These are phyloP conservation scores for Rhodotorula sp. DNA, from an alignment of 1,284 basidiomycete species.

Conservation along the genomic window DNA sequence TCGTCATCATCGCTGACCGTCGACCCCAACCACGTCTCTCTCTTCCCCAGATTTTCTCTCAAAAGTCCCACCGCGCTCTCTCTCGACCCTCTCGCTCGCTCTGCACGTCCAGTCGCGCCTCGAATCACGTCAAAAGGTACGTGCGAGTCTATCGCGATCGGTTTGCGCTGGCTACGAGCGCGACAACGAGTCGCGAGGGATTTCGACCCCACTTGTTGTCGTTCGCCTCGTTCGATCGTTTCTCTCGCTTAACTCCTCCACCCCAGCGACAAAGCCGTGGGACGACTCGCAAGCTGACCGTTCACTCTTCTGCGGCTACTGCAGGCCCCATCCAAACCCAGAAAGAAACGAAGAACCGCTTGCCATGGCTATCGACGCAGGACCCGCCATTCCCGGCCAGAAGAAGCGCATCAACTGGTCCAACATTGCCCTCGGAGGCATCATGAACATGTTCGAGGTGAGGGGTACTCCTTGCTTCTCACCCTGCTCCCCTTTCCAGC, in stretches of 20 bases:
- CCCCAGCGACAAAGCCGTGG: too few species aligned
- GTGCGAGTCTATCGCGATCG: neutral
- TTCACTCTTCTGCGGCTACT: too few species aligned
- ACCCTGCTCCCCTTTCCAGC: neutral
- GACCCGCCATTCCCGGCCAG: slow-evolving; percentile 62
- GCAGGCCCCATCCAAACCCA: neutral
- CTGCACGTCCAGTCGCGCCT: neutral
- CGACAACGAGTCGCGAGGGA: neutral
- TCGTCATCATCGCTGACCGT: neutral
- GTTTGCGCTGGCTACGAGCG: neutral
- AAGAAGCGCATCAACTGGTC: slow-evolving; percentile 92
- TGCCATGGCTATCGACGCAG: slow-evolving; percentile 20
- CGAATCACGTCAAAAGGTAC: neutral
- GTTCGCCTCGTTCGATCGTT: too few species aligned
- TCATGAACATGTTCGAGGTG: slow-evolving; percentile 76
- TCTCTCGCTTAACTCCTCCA: too few species aligned
- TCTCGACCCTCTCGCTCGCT: neutral
- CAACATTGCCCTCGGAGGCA: slow-evolving; percentile 96
- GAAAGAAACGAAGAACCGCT: neutral
- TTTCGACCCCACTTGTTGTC: neutral
- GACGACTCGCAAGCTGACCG: too few species aligned
- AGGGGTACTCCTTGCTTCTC: neutral
- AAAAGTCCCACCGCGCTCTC: neutral
- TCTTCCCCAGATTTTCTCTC: neutral
- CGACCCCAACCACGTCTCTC: neutral